Base-by-base conservation (phyloP, 371 early-diverging fungal species). In the Massospora cicadina region DNA sequence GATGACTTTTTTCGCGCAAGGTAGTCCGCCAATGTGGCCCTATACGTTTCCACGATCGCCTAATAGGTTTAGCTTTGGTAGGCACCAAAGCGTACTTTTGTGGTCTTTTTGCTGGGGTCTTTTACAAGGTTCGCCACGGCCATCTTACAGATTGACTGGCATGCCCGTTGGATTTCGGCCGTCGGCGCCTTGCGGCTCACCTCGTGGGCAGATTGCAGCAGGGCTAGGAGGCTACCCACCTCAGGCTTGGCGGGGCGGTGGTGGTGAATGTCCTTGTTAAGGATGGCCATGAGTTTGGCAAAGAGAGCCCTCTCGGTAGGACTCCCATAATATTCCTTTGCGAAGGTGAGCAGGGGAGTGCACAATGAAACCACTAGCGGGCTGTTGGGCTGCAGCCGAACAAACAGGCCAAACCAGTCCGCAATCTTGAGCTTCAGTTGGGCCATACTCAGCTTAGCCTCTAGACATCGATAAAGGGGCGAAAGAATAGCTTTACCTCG, bases 341-440 rank as follows among this genome's bases (percentile, higher is more conserved):
- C 75, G 65, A 82, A 68, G 13, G 80, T 76, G 55, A 90, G 70
- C 27, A 88, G 71, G 25, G 88, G 86, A 2, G 80, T 76, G 68
- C 87, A 79, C 65, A 83, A 66, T 31, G 72, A 78, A 55, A 91
- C 69, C 1, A 88, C 78, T 31, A 90, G 79, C 60, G 84, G 81
- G 70, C 76, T 83, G 43, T 76, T 72, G 2, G 88, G 80, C 69
- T 82, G 80, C 68, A 78, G 81, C 64, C 78, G 75, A 65, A 86
- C 72, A 72, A 83, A 91, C 58, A 86, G 79, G 27, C 83, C 83
- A 65, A 90, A 68, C 56, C 91, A 75, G 62, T 88, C 89, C 65
- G 90, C 76, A 1, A 88, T 87, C 57, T 88, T 88, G 70, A 86
- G 83, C 77, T 91, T 90, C 73, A 91, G 92, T 69, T 91, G 82